These are phyloP conservation scores for Entrophospora sp. DNA, from an alignment of 192 early-diverging fungal species.

Conservation along the genomic window DNA sequence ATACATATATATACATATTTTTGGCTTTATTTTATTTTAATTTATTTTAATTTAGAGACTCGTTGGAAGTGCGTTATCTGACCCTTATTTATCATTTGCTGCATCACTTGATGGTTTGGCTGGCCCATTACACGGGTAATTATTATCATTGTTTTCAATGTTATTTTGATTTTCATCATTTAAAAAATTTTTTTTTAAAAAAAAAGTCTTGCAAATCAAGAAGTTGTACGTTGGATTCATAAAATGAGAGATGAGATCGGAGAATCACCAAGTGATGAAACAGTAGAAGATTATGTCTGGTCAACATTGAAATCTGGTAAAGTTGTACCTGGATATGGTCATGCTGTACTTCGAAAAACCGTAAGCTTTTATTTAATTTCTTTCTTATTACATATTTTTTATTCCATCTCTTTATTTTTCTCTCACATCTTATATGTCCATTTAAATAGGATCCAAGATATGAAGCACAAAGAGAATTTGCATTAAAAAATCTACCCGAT, in stretches of 20 bases:
- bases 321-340: conserved; percentile 98
- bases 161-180: not conserved
- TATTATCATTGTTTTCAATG: not conserved
- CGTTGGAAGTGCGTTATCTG: conserved; percentile 95
- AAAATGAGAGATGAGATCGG: conserved; percentile 84
- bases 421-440: not conserved
- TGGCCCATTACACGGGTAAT: conserved; percentile 89
- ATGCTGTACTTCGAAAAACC: conserved; percentile 88
- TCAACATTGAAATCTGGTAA: conserved; percentile 89
- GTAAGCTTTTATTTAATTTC: not conserved
- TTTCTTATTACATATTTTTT: not conserved
- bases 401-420: not conserved
- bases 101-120: conserved; percentile 96
- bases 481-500: conserved; percentile 93
- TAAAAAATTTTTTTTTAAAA: not conserved
- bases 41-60: conserved; percentile 33
- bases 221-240: conserved; percentile 94
- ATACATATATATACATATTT: too few species aligned
- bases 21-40: not conserved
- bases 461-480: conserved; percentile 97
- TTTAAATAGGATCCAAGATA: conserved; percentile 90
- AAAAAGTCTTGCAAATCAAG: conserved; percentile 94
- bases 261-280: conserved; percentile 76
- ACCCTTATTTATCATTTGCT: conserved; percentile 96
- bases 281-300: conserved; percentile 96